phyloP scores from a whole-genome alignment of 2,329 filamentous ascomycete genomes.

The Trichophyton verrucosum region DNA sequence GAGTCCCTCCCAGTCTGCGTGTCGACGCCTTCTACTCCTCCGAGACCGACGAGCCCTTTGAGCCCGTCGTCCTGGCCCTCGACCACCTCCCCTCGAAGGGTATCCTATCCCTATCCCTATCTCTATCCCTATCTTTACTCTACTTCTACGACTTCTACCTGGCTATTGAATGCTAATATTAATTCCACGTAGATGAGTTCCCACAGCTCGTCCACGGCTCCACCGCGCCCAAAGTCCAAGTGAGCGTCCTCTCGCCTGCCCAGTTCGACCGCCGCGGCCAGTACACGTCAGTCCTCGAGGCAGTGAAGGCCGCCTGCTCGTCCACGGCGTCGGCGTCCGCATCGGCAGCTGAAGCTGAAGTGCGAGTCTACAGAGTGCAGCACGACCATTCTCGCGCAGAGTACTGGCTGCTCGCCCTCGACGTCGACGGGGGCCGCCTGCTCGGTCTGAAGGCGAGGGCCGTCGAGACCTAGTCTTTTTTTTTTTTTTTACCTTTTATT shows the following conservation, averaged over 20 bases:
- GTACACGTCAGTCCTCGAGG: constrained; percentile 42
- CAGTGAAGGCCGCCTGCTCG: constrained; percentile 33
- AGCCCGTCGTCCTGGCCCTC: constrained; percentile 58
- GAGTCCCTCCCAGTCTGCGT: constrained; percentile 49
- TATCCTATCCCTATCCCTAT: background rate
- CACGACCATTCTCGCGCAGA: constrained; percentile 53
- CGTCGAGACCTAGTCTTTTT: constrained; percentile 49
- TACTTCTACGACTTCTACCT: background rate
- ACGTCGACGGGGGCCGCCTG: constrained; percentile 47
- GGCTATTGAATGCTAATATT: background rate
- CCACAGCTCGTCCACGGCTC: background rate
- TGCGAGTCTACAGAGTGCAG: constrained; percentile 62
- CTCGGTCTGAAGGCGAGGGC: constrained; percentile 69
- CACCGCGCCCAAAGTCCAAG: background rate
- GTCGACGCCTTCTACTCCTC: constrained; percentile 58
- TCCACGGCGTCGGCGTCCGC: background rate
- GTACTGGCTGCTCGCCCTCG: constrained; percentile 65
- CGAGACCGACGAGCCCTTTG: constrained; percentile 78
- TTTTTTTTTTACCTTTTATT: no score
- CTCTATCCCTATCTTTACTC: background rate
- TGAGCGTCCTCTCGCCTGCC: constrained; percentile 48
- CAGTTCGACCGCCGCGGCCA: constrained; percentile 63
- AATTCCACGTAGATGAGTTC: background rate
- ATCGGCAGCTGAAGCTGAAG: constrained; percentile 38
- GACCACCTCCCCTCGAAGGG: constrained; percentile 9